These are phyloP conservation scores for Xylogone sp. DNA, from an alignment of 2,329 filamentous ascomycete genomes.

Conservation along the genomic window DNA sequence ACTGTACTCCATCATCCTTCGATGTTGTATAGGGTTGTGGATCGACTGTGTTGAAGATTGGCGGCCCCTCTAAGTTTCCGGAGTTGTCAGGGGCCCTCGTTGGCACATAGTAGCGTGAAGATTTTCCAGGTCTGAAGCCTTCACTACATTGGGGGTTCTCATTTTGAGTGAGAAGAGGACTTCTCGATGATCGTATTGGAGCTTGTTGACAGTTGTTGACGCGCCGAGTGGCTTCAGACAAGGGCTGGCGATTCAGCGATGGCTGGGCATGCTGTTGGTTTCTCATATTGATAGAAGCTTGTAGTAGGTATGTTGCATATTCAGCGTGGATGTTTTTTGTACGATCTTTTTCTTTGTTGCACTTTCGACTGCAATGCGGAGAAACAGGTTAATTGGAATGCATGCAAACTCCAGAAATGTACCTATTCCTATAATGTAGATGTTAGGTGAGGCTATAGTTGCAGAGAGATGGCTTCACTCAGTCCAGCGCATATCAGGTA, in stretches of 20 bases:
- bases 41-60: constrained; percentile 22
- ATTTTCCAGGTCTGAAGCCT: not conserved
- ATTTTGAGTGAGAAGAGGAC: not conserved
- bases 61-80: not conserved
- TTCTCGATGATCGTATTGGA: not conserved
- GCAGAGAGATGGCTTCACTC: no score
- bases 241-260: constrained; percentile 16
- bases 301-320: no score
- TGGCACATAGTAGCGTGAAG: not conserved
- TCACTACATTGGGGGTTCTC: not conserved
- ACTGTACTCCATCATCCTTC: constrained; percentile 26
- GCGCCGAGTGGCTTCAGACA: constrained; percentile 27
- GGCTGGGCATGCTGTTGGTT: not conserved
- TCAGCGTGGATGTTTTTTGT: no score
- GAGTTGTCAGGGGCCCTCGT: not conserved
- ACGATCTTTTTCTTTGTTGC: no score
- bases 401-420: no score
- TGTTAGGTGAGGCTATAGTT: no score
- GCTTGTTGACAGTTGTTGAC: constrained; percentile 24
- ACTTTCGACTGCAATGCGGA: no score
- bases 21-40: constrained; percentile 30
- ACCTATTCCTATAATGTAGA: no score
- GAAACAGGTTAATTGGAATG: no score
- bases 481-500: no score
- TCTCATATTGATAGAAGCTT: not conserved